Base-by-base conservation (phyloP, 352 stramenopile species). In the Globisporangium carolinianum region DNA sequence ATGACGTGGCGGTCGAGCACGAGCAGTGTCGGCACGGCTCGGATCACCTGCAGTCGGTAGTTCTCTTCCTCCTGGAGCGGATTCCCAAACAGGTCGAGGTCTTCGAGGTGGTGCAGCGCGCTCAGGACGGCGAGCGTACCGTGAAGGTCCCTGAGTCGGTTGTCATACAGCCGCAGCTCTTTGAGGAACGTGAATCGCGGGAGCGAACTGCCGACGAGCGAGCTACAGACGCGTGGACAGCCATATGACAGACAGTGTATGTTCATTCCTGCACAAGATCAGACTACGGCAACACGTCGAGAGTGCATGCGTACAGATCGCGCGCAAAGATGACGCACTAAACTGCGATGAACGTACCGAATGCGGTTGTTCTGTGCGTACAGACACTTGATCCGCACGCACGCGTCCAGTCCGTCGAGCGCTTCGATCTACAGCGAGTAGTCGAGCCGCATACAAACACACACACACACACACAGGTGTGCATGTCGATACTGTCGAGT, bases 331-430 rank as follows among this genome's bases (percentile, higher is more conserved):
- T 32, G 24, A 32, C 24, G 24, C 24, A 2, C 24, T 2, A 32
- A 32, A 32, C 24, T 32, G 24, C 24, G 24, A 32, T 32, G 24
- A 3, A 49, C 48, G 45, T 69, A 78, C 59, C 72, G 69, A 41
- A 91, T 91, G 54, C 58, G 74, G 57, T 97, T 97, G 69, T 92
- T 86, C 45, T 97, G 87, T 9, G 68, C 76, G 57, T 95, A 96
- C 5, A 97, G 74, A 57, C 83, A 72, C 59, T 97, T 96, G 57
- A 97, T 80, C 8, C 89, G 85, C 56, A 96, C 79, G 62, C 91
- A 96, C 24, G 60, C 63, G 42, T 97, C 75, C 1, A 97, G 67
- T 6, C 78, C 79, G 5, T 81, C 69, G 37, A 97, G 68, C 17
- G 57, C 49, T 51, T 81, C 65, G 51, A 93, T 76, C 75, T 87